Conservation (phyloP, 306 rosid species). For the Ammopiptanthus mongolicus region DNA sequence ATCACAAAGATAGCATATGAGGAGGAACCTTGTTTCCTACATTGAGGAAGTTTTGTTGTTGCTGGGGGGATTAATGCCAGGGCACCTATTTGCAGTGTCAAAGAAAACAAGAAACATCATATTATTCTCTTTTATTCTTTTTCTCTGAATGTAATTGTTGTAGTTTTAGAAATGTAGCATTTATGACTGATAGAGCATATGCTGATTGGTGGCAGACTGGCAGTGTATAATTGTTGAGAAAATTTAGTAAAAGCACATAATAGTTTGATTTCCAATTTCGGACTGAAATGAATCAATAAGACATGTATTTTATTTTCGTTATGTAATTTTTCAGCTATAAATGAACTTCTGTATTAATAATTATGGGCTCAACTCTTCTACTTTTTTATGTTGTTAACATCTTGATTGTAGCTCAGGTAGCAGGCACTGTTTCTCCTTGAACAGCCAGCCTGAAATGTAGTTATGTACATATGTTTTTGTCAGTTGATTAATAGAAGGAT, state of each 20-base stretch:
- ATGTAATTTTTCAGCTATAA: constrained; percentile 23
- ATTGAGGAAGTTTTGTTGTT: constrained; percentile 54
- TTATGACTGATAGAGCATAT: constrained; percentile 61
- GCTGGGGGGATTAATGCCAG: constrained; percentile 46
- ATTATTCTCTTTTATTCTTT: constrained; percentile 37
- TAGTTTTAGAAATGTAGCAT: constrained; percentile 66
- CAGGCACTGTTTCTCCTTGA: constrained; percentile 4
- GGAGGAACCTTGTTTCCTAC: constrained; percentile 53
- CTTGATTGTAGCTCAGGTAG: constrained; percentile 18
- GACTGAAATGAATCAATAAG: constrained; percentile 32
- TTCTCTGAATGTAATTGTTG: constrained; percentile 59
- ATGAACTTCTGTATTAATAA: constrained; percentile 24
- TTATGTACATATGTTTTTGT: constrained; percentile 1
- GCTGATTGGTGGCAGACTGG: constrained; percentile 75
- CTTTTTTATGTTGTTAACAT: constrained; percentile 10
- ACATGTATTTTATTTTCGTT: constrained; percentile 26
- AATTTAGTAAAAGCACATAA: constrained; percentile 61
- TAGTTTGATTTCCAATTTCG: constrained; percentile 39
- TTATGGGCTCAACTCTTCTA: constrained; percentile 4
- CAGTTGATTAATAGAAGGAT: not conserved
- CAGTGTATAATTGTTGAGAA: constrained; percentile 66
- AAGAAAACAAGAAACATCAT: constrained; percentile 46
- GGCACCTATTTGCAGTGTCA: constrained; percentile 49
- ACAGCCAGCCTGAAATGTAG: not conserved
- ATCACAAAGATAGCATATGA: constrained; percentile 48